Percentiles rank a stretch among this genome's conserved stretches.
phyloP scores from a whole-genome alignment of 176 grass and related monocot genomes.

The Juncus inflexus region DNA sequence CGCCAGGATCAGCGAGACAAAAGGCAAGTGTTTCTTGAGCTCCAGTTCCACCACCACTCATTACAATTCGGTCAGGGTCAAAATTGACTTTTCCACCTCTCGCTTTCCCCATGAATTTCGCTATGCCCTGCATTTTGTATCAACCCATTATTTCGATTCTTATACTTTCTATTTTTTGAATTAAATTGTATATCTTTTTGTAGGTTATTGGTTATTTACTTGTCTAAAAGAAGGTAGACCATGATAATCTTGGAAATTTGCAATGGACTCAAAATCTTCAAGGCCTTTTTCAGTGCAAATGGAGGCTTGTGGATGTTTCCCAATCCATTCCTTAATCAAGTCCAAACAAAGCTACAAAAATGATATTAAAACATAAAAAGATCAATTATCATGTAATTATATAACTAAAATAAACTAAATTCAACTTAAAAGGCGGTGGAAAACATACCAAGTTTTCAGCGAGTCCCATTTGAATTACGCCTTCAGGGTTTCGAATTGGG shows the following conservation, averaged over 20 bases:
- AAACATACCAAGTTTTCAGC: conserved; percentile 64
- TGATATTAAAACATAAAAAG: background rate
- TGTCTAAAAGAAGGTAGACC: conserved; percentile 64
- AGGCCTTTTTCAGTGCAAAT: conserved; percentile 63
- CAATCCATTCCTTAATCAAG: conserved; percentile 68
- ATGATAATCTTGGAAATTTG: conserved; percentile 97
- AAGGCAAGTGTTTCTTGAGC: conserved; percentile 82
- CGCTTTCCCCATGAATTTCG: conserved; percentile 77
- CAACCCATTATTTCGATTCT: conserved; percentile 8
- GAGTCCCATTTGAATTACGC: conserved; percentile 96
- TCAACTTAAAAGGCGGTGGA: background rate
- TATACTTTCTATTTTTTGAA: background rate
- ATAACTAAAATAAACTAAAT: background rate
- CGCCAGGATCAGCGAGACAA: conserved; percentile 88
- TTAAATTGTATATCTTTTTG: background rate
- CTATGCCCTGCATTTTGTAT: conserved; percentile 58
- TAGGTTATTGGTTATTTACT: conserved; percentile 25
- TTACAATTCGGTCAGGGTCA: conserved; percentile 60
- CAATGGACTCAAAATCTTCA: conserved; percentile 48
- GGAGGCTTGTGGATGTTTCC: conserved; percentile 73
- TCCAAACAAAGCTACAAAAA: conserved; percentile 58
- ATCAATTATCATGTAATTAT: no score
- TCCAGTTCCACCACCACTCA: conserved; percentile 83
- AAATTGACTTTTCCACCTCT: conserved; percentile 64
- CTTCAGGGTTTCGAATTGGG: conserved; percentile 32